Base-by-base conservation (phyloP, 2,329 filamentous ascomycete genomes). In the Fusarium sp. region DNA sequence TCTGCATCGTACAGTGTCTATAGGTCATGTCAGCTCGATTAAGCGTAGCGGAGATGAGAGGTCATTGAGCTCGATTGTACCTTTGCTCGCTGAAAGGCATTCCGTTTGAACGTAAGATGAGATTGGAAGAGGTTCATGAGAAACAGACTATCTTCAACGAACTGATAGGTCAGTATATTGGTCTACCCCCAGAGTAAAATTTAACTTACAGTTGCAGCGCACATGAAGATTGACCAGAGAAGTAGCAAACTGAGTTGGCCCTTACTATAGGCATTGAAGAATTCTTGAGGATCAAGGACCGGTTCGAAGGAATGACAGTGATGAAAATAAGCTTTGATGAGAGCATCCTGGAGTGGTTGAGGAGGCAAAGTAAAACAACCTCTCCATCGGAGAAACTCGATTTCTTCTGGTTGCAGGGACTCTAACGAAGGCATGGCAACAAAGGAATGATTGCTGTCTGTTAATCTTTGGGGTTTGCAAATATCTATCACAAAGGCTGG, bases 1-100 rank as follows among this genome's bases (percentile, higher is more conserved):
- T 61, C 58, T 22, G 10, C 58, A 41, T 61, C 47, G 3, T 61
- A 61, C 2, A 61, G 9, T 20, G 58, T 41, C 58, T 54, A 22
- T 17, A 3, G 0, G 6, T 24, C 3, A 10, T 20, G 12, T 61
- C 11, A 54, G 58, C 15, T 10, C 3, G 15, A 2, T 28, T 15
- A 5, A 61, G 6, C 9, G 10, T 15, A 11, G 2, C 9, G 2
- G 24, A 4, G 1, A 59, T 20, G 15, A 6, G 10, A 15, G 22
- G 6, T 2, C 8, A 17, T 41, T 2, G 22, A 26, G 26, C 6
- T 26, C 22, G 2, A 17, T 8, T 17, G 18, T 61, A 54, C 47
- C 28, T 61, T 61, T 12, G 36, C 58, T 36, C 47, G 28, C 22
- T 42, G 17, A 6, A 52, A 61, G 13, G 58, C 58, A 18, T 28